A percentile compares a stretch with the other conserved stretches of the same genome.
phyloP scores from a whole-genome alignment of 148 eudicot genomes.

The Simmondsia chinensis region DNA sequence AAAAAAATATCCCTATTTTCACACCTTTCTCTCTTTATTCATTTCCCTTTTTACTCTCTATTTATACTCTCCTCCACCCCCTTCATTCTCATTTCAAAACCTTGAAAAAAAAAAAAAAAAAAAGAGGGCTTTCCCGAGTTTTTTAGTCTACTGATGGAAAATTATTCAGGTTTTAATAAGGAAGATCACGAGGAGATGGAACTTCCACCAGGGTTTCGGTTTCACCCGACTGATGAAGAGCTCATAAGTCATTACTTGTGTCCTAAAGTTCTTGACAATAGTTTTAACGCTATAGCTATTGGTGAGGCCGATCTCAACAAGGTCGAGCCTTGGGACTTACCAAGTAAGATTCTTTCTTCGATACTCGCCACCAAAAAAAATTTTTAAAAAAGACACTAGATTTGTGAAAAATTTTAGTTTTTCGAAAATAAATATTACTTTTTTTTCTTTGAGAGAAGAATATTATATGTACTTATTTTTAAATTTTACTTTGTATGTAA shows the following conservation, averaged over 20 bases:
- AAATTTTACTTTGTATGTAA: not conserved
- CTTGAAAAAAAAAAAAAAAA: too few species aligned
- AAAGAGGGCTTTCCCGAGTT: too few species aligned
- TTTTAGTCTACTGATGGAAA: slow-evolving; percentile 17
- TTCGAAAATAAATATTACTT: too few species aligned
- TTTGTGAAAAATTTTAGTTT: too few species aligned
- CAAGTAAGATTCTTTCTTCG: slow-evolving; percentile 82
- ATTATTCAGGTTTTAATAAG: slow-evolving; percentile 1
- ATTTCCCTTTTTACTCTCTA: not conserved
- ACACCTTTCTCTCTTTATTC: not conserved
- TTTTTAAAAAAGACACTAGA: too few species aligned
- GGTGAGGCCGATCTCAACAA: slow-evolving; percentile 85
- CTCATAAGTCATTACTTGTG: slow-evolving; percentile 66
- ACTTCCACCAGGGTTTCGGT: slow-evolving; percentile 89
- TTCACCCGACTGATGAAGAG: slow-evolving; percentile 92
- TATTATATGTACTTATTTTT: too few species aligned
- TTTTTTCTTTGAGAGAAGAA: too few species aligned
- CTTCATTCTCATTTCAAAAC: not conserved
- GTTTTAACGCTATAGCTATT: slow-evolving; percentile 42
- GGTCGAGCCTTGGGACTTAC: slow-evolving; percentile 96
- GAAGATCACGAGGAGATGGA: slow-evolving; percentile 53
- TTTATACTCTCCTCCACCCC: not conserved
- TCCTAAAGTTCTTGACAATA: slow-evolving; percentile 37
- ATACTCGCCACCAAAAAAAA: too few species aligned
- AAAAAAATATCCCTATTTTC: not conserved